phyloP scores from a whole-genome alignment of 352 stramenopile genomes.

The Phytophthora capsici region DNA sequence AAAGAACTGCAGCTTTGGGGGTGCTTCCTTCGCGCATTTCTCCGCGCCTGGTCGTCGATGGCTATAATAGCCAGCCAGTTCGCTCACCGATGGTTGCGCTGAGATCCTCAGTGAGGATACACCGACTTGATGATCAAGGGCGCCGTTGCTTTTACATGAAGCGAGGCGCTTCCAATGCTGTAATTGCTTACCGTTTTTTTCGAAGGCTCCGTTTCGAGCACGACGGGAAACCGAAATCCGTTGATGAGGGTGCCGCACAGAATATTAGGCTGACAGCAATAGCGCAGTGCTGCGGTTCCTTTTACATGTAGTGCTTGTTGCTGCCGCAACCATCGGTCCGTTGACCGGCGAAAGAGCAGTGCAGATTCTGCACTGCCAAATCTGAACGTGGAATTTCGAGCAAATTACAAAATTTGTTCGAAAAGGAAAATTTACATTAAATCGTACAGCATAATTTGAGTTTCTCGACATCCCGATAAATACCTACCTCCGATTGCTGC shows the following conservation, averaged over 20 bases:
- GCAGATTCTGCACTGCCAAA: too few species aligned
- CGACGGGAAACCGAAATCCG: background rate
- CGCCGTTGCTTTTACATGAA: too few species aligned
- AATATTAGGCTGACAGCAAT: too few species aligned
- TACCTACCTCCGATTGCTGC: constrained; percentile 1
- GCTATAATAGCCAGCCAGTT: constrained; percentile 12
- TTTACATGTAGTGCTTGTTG: too few species aligned
- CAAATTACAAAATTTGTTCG: too few species aligned
- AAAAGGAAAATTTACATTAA: constrained; percentile 27
- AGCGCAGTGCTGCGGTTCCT: too few species aligned
- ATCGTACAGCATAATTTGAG: constrained; percentile 6
- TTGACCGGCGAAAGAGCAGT: too few species aligned
- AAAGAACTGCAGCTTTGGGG: constrained; percentile 23
- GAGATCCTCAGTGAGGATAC: too few species aligned
- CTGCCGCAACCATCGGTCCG: too few species aligned
- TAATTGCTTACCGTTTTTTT: too few species aligned
- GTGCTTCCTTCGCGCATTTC: constrained; percentile 24
- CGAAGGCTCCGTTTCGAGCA: background rate
- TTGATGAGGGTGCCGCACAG: background rate
- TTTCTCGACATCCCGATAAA: constrained; percentile 16
- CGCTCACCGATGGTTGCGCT: background rate
- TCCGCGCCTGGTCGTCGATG: constrained; percentile 8
- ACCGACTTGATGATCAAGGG: too few species aligned
- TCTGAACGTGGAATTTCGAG: too few species aligned
- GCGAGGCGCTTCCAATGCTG: background rate